A percentile compares a stretch with the other conserved stretches of the same genome.
These are phyloP conservation scores for Apiospora rasikravindrae DNA, from an alignment of 2,329 filamentous ascomycete species.

Conservation along the genomic window DNA sequence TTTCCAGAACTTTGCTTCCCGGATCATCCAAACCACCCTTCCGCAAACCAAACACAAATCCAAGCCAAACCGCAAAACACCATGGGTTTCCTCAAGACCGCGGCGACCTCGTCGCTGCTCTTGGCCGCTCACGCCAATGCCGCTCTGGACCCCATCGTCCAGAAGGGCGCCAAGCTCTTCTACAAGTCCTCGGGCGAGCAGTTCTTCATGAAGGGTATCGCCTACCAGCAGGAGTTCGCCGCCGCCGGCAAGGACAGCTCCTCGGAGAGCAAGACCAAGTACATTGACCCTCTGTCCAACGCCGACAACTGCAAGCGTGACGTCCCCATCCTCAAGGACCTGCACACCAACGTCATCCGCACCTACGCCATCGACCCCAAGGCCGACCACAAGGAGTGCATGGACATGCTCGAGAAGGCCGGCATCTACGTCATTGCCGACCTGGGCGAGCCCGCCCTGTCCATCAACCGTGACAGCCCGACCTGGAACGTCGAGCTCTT, in stretches of 20 bases:
- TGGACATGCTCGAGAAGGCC: conserved; percentile 70
- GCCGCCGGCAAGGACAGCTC: conserved; percentile 41
- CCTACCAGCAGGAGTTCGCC: conserved; percentile 72
- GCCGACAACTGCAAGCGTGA: conserved; percentile 68
- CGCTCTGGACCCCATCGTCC: conserved; percentile 39
- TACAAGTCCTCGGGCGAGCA: conserved; percentile 59
- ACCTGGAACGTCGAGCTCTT: conserved; percentile 73
- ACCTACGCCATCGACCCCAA: conserved; percentile 77
- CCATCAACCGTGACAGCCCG: conserved; percentile 72
- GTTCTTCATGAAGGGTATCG: conserved; percentile 73
- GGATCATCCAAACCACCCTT: not conserved
- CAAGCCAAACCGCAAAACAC: conserved; percentile 22
- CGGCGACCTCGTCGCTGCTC: conserved; percentile 35
- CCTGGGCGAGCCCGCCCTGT: conserved; percentile 70
- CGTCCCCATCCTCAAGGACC: conserved; percentile 68
- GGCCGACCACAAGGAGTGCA: conserved; percentile 71
- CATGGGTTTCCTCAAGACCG: conserved; percentile 38
- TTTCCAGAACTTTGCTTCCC: not conserved
- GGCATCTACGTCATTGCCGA: conserved; percentile 82
- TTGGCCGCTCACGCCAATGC: conserved; percentile 32
- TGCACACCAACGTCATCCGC: conserved; percentile 77
- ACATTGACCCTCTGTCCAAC: conserved; percentile 74
- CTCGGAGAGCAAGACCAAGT: conserved; percentile 46
- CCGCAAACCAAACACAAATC: not conserved
- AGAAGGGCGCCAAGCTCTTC: conserved; percentile 63